phyloP scores from a whole-genome alignment of 805 yeast species.

The Metschnikowia colocasiae region DNA sequence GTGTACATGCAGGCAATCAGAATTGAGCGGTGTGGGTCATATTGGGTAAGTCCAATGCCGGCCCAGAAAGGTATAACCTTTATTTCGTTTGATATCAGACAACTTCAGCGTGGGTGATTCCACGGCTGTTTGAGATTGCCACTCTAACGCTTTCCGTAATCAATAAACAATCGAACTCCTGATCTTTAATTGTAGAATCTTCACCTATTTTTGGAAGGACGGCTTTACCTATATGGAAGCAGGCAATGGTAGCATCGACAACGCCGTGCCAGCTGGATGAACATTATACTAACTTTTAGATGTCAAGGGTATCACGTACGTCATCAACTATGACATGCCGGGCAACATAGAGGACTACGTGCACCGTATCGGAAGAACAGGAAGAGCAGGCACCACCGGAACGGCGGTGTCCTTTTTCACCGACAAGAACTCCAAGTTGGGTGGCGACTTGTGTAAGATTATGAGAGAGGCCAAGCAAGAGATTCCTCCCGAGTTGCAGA shows the following conservation, averaged over 20 bases:
- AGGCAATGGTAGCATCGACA: no score
- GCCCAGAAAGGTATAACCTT: constrained; percentile 4
- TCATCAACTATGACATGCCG: constrained; percentile 96
- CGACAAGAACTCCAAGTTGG: constrained; percentile 78
- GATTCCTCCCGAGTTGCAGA: constrained; percentile 74
- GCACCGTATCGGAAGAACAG: constrained; percentile 98
- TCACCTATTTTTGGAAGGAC: constrained; percentile 7
- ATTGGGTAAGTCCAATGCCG: constrained; percentile 4
- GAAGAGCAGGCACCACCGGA: constrained; percentile 97
- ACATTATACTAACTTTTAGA: constrained; percentile 51
- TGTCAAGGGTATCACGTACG: constrained; percentile 94
- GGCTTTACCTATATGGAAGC: no score
- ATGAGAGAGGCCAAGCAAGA: constrained; percentile 94
- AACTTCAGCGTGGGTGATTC: constrained; percentile 6
- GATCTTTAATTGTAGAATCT: constrained; percentile 15
- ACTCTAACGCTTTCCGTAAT: constrained; percentile 18
- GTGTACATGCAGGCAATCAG: constrained; percentile 1
- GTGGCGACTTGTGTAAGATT: constrained; percentile 84
- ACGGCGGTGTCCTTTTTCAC: constrained; percentile 95
- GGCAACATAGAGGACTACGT: constrained; percentile 97
- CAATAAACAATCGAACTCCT: constrained; percentile 23
- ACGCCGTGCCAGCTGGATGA: neutral
- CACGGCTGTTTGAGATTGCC: constrained; percentile 1
- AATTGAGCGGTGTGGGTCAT: neutral
- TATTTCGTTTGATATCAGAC: constrained; percentile 3